Base-by-base conservation (phyloP, 768 basidiomycete genomes). In the Kwoniella heveanensis region DNA sequence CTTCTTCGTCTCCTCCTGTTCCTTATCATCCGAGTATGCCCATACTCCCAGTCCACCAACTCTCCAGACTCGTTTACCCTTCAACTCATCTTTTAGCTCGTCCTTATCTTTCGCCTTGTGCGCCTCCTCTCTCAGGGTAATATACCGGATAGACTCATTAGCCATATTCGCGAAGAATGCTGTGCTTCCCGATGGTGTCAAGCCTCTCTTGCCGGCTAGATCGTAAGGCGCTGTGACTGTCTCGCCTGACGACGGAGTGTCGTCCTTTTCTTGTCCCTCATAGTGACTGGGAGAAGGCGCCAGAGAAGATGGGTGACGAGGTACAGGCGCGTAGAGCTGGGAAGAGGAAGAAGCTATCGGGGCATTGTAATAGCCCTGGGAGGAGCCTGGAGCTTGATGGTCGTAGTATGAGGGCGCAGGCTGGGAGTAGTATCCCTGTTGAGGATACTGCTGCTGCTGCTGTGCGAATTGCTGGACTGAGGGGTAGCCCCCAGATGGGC, bases 21-120 rank as follows among this genome's bases (percentile, higher is more conserved):
- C 21, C 29, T 47, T 39, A 53, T 72, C 69, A 15, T 64, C 50
- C 32, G 57, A 66, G 54, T 72, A 76, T 0, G 68, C 54, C 72
- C 74, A 76, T 49, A 76, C 58, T 0, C 74, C 74, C 13, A 76
- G 30, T 7, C 74, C 74, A 17, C 69, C 73, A 0, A 72, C 71
- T 56, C 67, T 54, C 73, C 73, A 74, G 1, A 74, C 65, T 60
- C 66, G 56, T 59, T 68, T 71, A 19, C 70, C 73, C 39, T 64
- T 66, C 30, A 71, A 46, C 57, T 74, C 73, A 49, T 69, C 46
- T 60, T 66, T 66, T 58, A 69, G 48, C 53, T 69, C 73, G 24
- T 68, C 64, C 55, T 70, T 54, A 5, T 69, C 61, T 25, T 44
- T 46, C 2, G 70, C 68, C 58, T 69, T 67, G 22, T 52, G 44